A percentile compares a stretch with the other conserved stretches of the same genome.
phyloP scores from a whole-genome alignment of 163 green algal genomes.

The Trebouxia gelatinosa region DNA sequence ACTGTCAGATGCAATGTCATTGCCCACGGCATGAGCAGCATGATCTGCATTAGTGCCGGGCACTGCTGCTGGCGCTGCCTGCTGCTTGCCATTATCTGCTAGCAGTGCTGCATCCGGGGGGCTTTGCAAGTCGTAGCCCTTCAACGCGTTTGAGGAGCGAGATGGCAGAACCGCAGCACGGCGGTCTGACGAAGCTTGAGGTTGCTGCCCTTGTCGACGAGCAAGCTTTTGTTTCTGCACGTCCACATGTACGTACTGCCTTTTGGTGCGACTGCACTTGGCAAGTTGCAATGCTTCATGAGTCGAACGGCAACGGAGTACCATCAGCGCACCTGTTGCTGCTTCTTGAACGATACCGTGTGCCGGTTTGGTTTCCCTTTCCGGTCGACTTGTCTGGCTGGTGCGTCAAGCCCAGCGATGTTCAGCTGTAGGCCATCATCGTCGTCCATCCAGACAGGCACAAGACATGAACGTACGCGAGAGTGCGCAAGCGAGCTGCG shows the following conservation, averaged over 20 bases:
- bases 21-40: too few species aligned
- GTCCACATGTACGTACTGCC: too few species aligned
- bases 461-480: too few species aligned
- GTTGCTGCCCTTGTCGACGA: background rate
- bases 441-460: constrained; percentile 26
- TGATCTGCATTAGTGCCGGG: background rate
- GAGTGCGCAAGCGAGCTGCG: background rate
- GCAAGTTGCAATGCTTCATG: too few species aligned
- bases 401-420: constrained; percentile 8
- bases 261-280: background rate
- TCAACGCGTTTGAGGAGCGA: too few species aligned
- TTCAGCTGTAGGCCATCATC: constrained; percentile 42
- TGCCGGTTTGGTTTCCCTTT: background rate
- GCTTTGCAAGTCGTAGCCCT: background rate
- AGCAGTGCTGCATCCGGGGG: background rate
- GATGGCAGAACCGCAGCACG: too few species aligned
- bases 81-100: background rate
- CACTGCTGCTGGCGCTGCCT: background rate
- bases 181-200: background rate
- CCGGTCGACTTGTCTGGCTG: background rate
- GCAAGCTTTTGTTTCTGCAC: constrained; percentile 18
- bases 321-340: background rate
- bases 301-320: too few species aligned
- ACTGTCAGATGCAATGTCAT: too few species aligned
- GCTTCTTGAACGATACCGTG: constrained; percentile 5